Evolutionary conservation across 2,329 filamentous ascomycete genomes (phyloP), one percentile per base, ranked within the genome.

Genomic region (Talaromyces sp.): DNA sequence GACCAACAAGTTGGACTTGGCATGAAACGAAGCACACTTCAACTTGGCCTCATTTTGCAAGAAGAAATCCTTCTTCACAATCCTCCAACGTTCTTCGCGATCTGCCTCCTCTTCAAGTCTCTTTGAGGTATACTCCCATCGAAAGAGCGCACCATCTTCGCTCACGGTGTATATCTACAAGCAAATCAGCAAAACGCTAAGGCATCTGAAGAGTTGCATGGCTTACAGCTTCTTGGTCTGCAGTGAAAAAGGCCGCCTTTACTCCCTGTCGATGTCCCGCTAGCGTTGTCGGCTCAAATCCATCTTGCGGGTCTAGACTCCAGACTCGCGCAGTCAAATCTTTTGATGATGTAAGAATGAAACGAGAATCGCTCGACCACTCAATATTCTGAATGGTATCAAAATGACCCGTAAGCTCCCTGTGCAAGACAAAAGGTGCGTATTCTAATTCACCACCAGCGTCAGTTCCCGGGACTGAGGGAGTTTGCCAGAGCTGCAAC

Each of bases 291-390:
- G 94, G 93, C 59, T 88, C 87, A 78, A 98, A 98, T 1, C 90
- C 91, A 67, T 94, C 91, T 73, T 97, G 92, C 1, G 89, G 85
- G 70, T 96, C 86, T 69, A 97, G 81, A 75, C 93, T 98, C 94
- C 94, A 99, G 87, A 99, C 91, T 74, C 93, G 87, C 45, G 92
- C 90, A 0, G 93, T 98, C 77, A 98, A 79, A 74, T 99, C 95
- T 75, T 93, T 97, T 19, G 93, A 94, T 3, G 94, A 86, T 67
- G 90, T 97, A 62, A 99, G 84, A 77, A 99, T 94, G 82, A 99
- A 99, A 31, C 95, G 86, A 13, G 94, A 97, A 80, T 99, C 96
- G 77, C 88, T 90, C 9, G 95, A 98, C 95, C 96, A 99, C 75
- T 96, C 90, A 63, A 99, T 90, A 75, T 89, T 89, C 68, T 89